A percentile compares a stretch with the other conserved stretches of the same genome.
Evolutionary conservation across 1,284 basidiomycete species (phyloP).

Genomic region (Austroboletus rostrupii): DNA sequence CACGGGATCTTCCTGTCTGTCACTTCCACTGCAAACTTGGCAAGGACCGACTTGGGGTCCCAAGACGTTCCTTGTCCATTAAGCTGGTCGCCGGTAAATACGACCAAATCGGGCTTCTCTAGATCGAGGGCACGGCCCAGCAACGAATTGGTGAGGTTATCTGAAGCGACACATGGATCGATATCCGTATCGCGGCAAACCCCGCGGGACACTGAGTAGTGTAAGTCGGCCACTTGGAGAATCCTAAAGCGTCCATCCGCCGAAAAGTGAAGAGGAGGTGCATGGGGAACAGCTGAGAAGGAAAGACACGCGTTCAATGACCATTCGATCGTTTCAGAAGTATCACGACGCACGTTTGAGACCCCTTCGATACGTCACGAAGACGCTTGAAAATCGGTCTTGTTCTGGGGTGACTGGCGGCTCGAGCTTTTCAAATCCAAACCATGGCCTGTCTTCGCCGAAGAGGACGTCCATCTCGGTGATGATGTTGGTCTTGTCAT

Average conservation of each 20-base stretch:
- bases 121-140: conserved; percentile 68
- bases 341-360: conserved; percentile 52
- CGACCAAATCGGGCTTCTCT: conserved; percentile 87
- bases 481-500: conserved; percentile 62
- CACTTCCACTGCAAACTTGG: conserved; percentile 81
- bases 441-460: conserved; percentile 78
- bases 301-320: background rate
- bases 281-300: conserved; percentile 56
- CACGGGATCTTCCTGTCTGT: conserved; percentile 80
- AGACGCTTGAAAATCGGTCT: conserved; percentile 47
- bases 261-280: conserved; percentile 78
- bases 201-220: conserved; percentile 77
- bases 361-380: conserved; percentile 59
- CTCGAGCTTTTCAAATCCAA: conserved; percentile 73
- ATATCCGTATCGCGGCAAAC: conserved; percentile 64
- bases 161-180: conserved; percentile 57
- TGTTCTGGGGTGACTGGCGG: conserved; percentile 48
- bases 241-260: conserved; percentile 81
- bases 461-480: conserved; percentile 87
- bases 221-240: conserved; percentile 87
- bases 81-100: conserved; percentile 83
- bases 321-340: background rate
- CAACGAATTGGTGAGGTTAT: conserved; percentile 70
- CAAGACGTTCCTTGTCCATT: conserved; percentile 87
- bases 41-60: conserved; percentile 81